Conservation (phyloP, 2,329 filamentous ascomycete genomes). For the Trichoderma pleuroti region DNA sequence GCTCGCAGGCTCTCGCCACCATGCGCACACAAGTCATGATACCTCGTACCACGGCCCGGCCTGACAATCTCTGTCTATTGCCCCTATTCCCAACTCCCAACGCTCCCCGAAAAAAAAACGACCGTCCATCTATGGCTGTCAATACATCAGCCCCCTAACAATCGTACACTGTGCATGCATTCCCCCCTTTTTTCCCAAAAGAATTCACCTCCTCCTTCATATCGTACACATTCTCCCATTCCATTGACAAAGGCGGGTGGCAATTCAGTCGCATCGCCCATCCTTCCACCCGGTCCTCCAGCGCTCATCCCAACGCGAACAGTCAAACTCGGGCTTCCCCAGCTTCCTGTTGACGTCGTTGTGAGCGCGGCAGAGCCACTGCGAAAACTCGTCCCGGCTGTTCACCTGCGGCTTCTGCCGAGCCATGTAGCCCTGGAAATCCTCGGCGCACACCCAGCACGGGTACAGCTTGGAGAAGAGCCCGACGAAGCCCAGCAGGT, state of each 20-base stretch:
- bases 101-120: not conserved
- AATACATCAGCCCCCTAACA: not conserved
- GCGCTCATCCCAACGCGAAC: slow-evolving; percentile 83
- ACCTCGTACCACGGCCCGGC: not conserved
- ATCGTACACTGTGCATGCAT: too few species aligned
- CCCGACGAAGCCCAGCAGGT: slow-evolving; percentile 73
- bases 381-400: slow-evolving; percentile 67
- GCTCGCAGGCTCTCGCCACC: slow-evolving; percentile 2
- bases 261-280: slow-evolving; percentile 54
- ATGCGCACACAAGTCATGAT: slow-evolving; percentile 1
- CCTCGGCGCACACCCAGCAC: slow-evolving; percentile 91
- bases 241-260: not conserved
- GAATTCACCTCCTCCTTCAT: not conserved
- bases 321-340: slow-evolving; percentile 90
- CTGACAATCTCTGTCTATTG: not conserved
- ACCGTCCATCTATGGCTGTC: not conserved
- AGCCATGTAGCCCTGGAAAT: slow-evolving; percentile 80
- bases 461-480: slow-evolving; percentile 87
- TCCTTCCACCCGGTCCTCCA: slow-evolving; percentile 89
- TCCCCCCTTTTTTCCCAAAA: not conserved
- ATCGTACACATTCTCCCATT: not conserved
- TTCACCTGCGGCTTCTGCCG: slow-evolving; percentile 61
- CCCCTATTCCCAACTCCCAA: slow-evolving; percentile 7
- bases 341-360: slow-evolving; percentile 87
- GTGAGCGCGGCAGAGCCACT: slow-evolving; percentile 81